These are phyloP conservation scores for Chamaecyparis obtusa DNA, from an alignment of 75 land plant species.

Conservation along the genomic window DNA sequence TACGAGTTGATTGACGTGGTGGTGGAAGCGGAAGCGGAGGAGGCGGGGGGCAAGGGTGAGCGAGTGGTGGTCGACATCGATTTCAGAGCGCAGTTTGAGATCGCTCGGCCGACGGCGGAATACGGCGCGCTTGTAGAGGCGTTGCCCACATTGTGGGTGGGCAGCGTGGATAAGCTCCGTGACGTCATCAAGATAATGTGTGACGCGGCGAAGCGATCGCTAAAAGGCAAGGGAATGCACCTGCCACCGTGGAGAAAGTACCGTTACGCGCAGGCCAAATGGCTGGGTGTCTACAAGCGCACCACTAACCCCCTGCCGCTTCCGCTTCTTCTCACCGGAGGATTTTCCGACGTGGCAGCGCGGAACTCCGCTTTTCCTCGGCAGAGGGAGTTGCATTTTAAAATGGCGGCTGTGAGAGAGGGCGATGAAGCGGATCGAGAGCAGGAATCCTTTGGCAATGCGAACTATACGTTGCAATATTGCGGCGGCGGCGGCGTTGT, in stretches of 20 bases:
- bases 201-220: conserved; percentile 53
- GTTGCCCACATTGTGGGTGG: conserved; percentile 52
- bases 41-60: background rate
- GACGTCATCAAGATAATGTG: conserved; percentile 44
- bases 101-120: conserved; percentile 60
- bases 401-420: background rate
- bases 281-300: conserved; percentile 67
- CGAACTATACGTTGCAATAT: too few species aligned
- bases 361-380: background rate
- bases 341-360: background rate
- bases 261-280: conserved; percentile 67
- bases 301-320: conserved; percentile 27
- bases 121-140: conserved; percentile 34
- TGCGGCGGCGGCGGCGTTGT: too few species aligned
- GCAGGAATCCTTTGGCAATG: too few species aligned
- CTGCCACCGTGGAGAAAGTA: conserved; percentile 80
- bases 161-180: conserved; percentile 50
- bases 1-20: conserved; percentile 84
- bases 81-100: conserved; percentile 63
- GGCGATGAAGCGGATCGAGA: too few species aligned
- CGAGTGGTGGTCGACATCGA: conserved; percentile 61
- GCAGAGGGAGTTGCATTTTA: background rate
- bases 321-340: background rate
- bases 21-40: conserved; percentile 6
- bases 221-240: conserved; percentile 45